These are phyloP conservation scores for Beta lomatogona DNA, from an alignment of 179 eudicot genomes.

Conservation along the genomic window DNA sequence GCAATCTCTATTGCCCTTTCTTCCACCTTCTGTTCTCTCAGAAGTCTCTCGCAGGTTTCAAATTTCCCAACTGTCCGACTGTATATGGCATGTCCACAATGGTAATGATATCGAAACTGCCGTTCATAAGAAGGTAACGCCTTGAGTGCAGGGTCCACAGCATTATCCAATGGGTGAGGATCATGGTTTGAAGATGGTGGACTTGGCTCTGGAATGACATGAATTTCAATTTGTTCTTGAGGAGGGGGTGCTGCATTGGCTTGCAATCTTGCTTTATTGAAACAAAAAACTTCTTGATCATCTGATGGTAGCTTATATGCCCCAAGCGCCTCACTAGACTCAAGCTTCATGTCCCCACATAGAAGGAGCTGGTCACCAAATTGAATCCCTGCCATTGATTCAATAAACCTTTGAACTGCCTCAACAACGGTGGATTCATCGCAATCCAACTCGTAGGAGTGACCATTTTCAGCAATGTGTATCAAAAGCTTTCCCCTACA, in stretches of 20 bases:
- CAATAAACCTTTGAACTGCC: constrained; percentile 62
- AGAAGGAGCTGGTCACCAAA: constrained; percentile 77
- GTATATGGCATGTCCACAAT: constrained; percentile 73
- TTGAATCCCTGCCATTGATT: constrained; percentile 64
- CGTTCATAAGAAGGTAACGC: constrained; percentile 95
- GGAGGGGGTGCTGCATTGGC: constrained; percentile 71
- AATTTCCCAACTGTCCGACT: constrained; percentile 49
- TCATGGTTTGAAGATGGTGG: constrained; percentile 51
- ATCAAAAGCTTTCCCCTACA: constrained; percentile 68
- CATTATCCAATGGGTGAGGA: constrained; percentile 82
- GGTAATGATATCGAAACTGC: constrained; percentile 88
- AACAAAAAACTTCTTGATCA: constrained; percentile 76
- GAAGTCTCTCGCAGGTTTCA: constrained; percentile 61
- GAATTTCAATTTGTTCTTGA: constrained; percentile 55
- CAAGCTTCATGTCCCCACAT: constrained; percentile 83
- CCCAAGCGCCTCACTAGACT: constrained; percentile 62
- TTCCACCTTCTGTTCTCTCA: constrained; percentile 86
- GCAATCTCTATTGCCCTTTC: constrained; percentile 96
- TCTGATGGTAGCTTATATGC: constrained; percentile 76
- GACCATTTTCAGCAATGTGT: constrained; percentile 91
- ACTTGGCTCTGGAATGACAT: constrained; percentile 54
- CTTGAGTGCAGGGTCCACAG: constrained; percentile 86
- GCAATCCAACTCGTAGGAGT: constrained; percentile 72
- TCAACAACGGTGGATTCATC: constrained; percentile 73
- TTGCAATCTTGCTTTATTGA: constrained; percentile 77